Base-by-base conservation (phyloP, 2,329 filamentous ascomycete species). In the Aureobasidium sp. region DNA sequence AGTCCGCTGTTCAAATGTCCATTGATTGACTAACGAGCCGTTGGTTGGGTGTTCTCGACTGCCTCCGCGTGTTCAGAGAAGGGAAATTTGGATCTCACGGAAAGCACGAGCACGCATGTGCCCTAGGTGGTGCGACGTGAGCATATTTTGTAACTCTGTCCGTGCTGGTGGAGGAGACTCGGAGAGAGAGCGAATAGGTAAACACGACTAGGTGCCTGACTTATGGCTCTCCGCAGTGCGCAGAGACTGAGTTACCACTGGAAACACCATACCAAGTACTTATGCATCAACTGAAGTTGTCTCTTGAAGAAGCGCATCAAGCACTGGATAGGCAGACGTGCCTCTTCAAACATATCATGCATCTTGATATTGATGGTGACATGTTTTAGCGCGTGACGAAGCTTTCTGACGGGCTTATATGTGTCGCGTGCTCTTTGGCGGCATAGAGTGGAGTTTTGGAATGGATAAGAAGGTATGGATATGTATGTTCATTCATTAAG, bases 71-170 rank as follows among this genome's bases (percentile, higher is more conserved):
- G 36, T 55, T 29, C 51, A 41, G 5, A 27, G 14, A 27, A 41
- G 34, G 51, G 37, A 55, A 9, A 42, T 37, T 39, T 39, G 49
- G 7, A 37, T 34, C 31, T 34, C 34, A 36, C 36, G 4, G 17
- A 55, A 42, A 55, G 51, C 51, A 55, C 51, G 51, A 55, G 51
- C 51, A 37, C 51, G 51, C 51, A 55, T 55, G 51, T 55, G 22
- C 22, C 22, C 22, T 25, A 25, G 22, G 22, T 25, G 49, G 49
- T 53, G 51, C 51, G 51, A 55, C 51, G 37, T n/a, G 51, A 52
- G 34, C 49, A 20, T 39, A 31, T 53, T 42, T 42, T 27, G 51
- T 55, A 9, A 42, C 37, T 55, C 31, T 20, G 51, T 55, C 51
- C 15, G 51, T 55, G 51, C 51, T 55, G 31, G 51, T 55, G 15